Evolutionary conservation across 768 basidiomycete species (phyloP).

Genomic region (Xerocomellus chrysenteron): DNA sequence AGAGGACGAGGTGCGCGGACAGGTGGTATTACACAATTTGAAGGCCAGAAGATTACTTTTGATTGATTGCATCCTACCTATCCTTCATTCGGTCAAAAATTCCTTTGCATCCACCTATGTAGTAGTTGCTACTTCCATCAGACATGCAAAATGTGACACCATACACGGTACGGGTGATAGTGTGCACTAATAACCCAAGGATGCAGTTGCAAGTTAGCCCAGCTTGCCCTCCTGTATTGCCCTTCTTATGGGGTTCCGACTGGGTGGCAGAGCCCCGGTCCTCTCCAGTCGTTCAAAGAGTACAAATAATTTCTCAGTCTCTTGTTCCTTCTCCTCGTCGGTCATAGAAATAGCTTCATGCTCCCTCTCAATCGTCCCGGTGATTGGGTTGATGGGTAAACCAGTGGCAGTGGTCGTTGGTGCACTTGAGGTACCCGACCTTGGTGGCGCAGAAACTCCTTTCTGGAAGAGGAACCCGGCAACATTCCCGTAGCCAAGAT

Average conservation of each 20-base stretch:
- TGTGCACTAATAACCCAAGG: not conserved
- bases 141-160: not conserved
- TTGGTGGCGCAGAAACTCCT: conserved; percentile 61
- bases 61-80: conserved; percentile 18
- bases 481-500: conserved; percentile 93
- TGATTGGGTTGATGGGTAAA: conserved; percentile 76
- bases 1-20: conserved; percentile 46
- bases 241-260: conserved; percentile 70
- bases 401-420: conserved; percentile 36
- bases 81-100: not conserved
- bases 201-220: conserved; percentile 3
- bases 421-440: conserved; percentile 33
- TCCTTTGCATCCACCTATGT: not conserved
- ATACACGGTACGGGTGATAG: not conserved
- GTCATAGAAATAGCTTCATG: conserved; percentile 65
- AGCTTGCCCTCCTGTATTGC: conserved; percentile 45
- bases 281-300: conserved; percentile 88
- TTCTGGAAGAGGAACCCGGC: conserved; percentile 94
- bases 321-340: conserved; percentile 91
- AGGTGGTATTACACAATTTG: conserved; percentile 51
- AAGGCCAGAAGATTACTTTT: conserved; percentile 56
- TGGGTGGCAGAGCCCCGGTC: conserved; percentile 63
- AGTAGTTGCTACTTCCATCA: not conserved
- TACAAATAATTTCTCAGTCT: conserved; percentile 89
- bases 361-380: conserved; percentile 59